phyloP scores from a whole-genome alignment of 2,329 filamentous ascomycete genomes.

The Calonectria pseudoturangicola region DNA sequence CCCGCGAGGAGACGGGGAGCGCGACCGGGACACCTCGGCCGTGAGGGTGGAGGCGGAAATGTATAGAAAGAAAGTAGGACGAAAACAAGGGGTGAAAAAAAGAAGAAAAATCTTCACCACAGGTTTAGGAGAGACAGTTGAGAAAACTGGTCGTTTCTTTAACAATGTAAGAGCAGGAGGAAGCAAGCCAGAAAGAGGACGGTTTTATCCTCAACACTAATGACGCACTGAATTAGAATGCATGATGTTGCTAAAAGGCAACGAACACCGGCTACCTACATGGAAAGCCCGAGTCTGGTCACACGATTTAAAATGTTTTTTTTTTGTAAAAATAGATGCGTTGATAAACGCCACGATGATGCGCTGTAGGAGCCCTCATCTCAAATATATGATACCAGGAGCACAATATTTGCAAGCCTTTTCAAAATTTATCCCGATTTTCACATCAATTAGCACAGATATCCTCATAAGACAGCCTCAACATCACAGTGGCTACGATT shows the following conservation, averaged over 20 bases:
- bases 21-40: conserved; percentile 75
- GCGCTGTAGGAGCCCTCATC: not conserved
- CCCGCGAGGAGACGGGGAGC: conserved; percentile 75
- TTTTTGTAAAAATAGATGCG: conserved; percentile 24
- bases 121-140: not conserved
- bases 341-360: conserved; percentile 1
- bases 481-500: no score
- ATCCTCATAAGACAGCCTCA: not conserved
- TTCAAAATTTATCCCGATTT: not conserved
- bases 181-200: not conserved
- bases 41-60: conserved; percentile 30
- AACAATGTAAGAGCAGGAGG: not conserved
- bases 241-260: conserved; percentile 11
- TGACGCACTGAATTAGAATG: conserved; percentile 1
- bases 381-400: conserved; percentile 25
- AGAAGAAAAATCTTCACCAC: not conserved
- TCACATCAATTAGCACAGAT: no score
- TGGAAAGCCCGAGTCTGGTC: not conserved
- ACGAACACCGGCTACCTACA: not conserved
- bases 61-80: not conserved
- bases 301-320: not conserved
- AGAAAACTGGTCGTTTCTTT: not conserved
- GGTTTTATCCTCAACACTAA: not conserved
- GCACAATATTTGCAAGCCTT: not conserved
- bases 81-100: not conserved